A percentile compares a stretch with the other conserved stretches of the same genome.
phyloP scores from a whole-genome alignment of 441 rosid genomes.

The Erodium moschatum region DNA sequence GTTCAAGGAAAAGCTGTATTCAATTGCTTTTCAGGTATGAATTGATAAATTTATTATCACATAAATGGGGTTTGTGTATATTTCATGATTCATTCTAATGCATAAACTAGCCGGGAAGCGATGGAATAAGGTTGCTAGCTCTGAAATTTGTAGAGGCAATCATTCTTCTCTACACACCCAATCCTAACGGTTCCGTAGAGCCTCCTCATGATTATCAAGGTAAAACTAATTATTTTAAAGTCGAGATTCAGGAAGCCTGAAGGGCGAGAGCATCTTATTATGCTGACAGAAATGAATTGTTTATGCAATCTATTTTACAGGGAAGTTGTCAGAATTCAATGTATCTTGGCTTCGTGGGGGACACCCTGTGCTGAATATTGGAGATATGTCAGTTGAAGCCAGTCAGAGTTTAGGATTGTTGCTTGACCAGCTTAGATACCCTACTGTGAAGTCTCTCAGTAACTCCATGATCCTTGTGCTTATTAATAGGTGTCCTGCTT shows the following conservation, averaged over 20 bases:
- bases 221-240: constrained; percentile 27
- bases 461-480: constrained; percentile 61
- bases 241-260: constrained; percentile 11
- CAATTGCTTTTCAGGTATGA: constrained; percentile 70
- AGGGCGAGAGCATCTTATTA: not conserved
- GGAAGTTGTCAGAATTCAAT: constrained; percentile 54
- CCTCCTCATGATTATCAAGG: constrained; percentile 56
- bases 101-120: constrained; percentile 62
- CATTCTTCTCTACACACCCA: constrained; percentile 84
- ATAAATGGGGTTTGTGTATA: constrained; percentile 16
- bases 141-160: constrained; percentile 86
- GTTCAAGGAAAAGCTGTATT: constrained; percentile 77
- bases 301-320: constrained; percentile 35
- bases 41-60: constrained; percentile 15
- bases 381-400: constrained; percentile 90
- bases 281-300: constrained; percentile 3
- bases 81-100: constrained; percentile 28
- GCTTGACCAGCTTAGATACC: constrained; percentile 93
- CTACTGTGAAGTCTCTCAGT: constrained; percentile 69
- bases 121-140: constrained; percentile 70
- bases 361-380: constrained; percentile 77
- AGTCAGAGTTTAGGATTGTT: constrained; percentile 62
- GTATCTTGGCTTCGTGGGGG: constrained; percentile 80
- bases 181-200: constrained; percentile 57
- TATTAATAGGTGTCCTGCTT: constrained; percentile 52